A percentile compares a stretch with the other conserved stretches of the same genome.
These are phyloP conservation scores for Neonectria punicea DNA, from an alignment of 2,329 filamentous ascomycete species.

Conservation along the genomic window DNA sequence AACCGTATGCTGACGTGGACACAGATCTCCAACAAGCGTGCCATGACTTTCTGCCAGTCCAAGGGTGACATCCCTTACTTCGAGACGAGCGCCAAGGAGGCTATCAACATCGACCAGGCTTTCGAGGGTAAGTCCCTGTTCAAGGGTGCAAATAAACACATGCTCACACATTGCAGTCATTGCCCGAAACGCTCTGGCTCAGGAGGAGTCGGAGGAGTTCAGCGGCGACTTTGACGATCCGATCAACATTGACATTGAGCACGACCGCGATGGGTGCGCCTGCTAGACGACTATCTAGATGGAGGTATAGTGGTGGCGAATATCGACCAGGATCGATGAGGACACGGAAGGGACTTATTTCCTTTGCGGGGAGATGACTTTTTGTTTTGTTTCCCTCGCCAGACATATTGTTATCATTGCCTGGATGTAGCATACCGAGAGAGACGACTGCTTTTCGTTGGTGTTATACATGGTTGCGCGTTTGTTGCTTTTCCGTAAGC, in stretches of 20 bases:
- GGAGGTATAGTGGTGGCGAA: conserved; percentile 6
- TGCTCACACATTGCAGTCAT: conserved; percentile 73
- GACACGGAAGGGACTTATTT: conserved; percentile 13
- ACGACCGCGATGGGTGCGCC: conserved; percentile 90
- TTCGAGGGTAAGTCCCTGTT: conserved; percentile 66
- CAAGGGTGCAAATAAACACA: neutral
- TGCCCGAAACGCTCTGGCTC: conserved; percentile 91
- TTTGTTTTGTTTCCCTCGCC: conserved; percentile 11
- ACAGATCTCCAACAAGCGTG: conserved; percentile 94
- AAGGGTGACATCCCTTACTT: conserved; percentile 99
- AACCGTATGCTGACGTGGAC: conserved; percentile 17
- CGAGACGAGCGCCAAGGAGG: conserved; percentile 98
- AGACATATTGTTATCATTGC: conserved; percentile 36
- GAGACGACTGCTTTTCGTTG: conserved; percentile 36
- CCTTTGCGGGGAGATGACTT: conserved; percentile 11
- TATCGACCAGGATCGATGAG: conserved; percentile 23
- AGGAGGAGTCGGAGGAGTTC: conserved; percentile 98
- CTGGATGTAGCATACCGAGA: conserved; percentile 43
- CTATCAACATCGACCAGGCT: conserved; percentile 92
- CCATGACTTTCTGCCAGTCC: conserved; percentile 96
- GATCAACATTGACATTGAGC: conserved; percentile 97
- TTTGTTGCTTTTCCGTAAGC: conserved; percentile 22
- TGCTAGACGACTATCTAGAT: conserved; percentile 67
- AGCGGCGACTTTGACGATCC: conserved; percentile 97
- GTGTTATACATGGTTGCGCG: conserved; percentile 42